phyloP scores from a whole-genome alignment of 176 grass and related monocot species.

The Paspalum vaginatum region DNA sequence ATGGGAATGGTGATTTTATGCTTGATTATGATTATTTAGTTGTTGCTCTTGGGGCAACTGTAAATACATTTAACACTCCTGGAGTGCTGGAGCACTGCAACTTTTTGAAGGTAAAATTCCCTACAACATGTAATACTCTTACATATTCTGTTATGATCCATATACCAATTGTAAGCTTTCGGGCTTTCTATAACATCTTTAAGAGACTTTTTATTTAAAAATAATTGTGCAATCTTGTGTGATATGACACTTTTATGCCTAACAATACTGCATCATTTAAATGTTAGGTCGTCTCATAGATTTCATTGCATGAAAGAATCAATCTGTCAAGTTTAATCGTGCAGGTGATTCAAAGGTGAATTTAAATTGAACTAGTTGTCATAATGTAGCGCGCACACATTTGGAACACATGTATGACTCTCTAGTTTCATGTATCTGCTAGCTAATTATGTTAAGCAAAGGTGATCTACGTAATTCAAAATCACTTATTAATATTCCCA shows the following conservation, averaged over 20 bases:
- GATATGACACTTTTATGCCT: background rate
- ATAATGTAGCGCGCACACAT: background rate
- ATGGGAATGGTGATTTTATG: slow-evolving; percentile 87
- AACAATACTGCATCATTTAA: background rate
- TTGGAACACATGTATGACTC: background rate
- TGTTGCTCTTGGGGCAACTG: slow-evolving; percentile 76
- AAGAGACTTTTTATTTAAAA: background rate
- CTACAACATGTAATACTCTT: background rate
- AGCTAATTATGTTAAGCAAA: slow-evolving; percentile 17
- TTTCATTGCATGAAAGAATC: slow-evolving; percentile 4
- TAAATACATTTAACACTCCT: slow-evolving; percentile 93
- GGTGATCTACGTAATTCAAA: background rate
- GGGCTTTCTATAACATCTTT: background rate
- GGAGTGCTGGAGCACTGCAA: slow-evolving; percentile 84
- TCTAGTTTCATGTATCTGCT: background rate
- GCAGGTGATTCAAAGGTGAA: background rate
- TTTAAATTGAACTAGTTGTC: background rate
- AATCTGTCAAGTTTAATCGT: slow-evolving; percentile 2
- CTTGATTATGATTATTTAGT: slow-evolving; percentile 89
- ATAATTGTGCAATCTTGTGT: background rate
- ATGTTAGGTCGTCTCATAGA: background rate
- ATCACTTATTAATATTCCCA: slow-evolving; percentile 13
- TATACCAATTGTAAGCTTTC: background rate
- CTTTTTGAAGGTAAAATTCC: slow-evolving; percentile 80
- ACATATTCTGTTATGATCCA: background rate